A percentile compares a stretch with the other conserved stretches of the same genome.
Conservation (phyloP, 1,284 basidiomycete species). For the Thelephora terrestris region DNA sequence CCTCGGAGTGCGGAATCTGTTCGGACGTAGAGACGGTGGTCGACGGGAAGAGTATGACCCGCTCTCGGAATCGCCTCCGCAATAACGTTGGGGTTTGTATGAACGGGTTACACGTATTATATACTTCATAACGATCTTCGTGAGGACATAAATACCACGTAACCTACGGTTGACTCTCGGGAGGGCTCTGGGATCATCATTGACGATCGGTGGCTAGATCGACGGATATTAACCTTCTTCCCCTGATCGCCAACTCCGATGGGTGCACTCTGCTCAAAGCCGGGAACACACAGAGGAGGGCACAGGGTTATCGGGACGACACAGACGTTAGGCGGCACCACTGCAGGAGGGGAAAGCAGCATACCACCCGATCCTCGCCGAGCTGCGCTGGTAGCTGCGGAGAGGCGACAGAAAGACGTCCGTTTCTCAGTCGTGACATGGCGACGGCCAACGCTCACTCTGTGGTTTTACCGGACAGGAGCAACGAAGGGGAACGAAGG, state of each 20-base stretch:
- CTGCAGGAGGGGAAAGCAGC: constrained; percentile 4
- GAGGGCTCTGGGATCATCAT: too few relatives aligned
- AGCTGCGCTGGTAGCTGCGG: constrained; percentile 63
- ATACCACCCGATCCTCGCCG: constrained; percentile 35
- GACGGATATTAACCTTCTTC: background rate
- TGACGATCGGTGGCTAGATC: too few relatives aligned
- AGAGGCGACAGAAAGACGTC: constrained; percentile 53
- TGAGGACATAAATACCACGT: too few relatives aligned
- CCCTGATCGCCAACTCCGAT: constrained; percentile 24
- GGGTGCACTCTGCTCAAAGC: constrained; percentile 64
- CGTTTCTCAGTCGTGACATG: constrained; percentile 17
- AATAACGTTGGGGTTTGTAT: background rate
- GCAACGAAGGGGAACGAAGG: constrained; percentile 45
- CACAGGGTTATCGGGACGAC: constrained; percentile 38
- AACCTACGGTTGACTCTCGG: too few relatives aligned
- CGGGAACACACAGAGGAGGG: constrained; percentile 36
- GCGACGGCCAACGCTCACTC: background rate
- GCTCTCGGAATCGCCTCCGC: background rate
- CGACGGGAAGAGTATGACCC: constrained; percentile 30
- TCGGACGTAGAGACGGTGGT: constrained; percentile 14
- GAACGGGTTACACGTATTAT: background rate
- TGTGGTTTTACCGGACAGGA: constrained; percentile 27
- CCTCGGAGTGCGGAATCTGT: constrained; percentile 28
- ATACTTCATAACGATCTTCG: background rate
- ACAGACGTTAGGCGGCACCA: constrained; percentile 1